phyloP scores from a whole-genome alignment of 306 rosid species.

The Cucumis hystrix region DNA sequence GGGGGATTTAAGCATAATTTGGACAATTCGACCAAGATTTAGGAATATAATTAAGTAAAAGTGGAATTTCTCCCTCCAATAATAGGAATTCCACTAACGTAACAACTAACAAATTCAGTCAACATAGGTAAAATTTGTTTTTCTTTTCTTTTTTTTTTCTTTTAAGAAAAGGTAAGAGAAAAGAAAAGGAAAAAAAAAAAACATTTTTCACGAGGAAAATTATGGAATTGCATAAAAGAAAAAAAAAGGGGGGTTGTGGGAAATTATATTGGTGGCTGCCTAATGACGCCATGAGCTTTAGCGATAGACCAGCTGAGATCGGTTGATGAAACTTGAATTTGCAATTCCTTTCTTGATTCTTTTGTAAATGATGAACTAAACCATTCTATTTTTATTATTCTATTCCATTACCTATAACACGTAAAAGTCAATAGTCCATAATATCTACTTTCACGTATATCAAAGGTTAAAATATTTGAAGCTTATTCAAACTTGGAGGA shows the following conservation, averaged over 20 bases:
- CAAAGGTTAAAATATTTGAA: no score
- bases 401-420: no score
- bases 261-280: conserved; percentile 18
- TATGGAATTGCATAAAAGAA: background rate
- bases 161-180: background rate
- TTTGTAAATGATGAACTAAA: no score
- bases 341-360: background rate
- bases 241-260: conserved; percentile 16
- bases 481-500: no score
- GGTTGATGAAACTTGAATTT: conserved; percentile 25
- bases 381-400: no score
- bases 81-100: background rate
- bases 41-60: background rate
- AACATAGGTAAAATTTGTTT: no score
- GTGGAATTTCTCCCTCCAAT: background rate
- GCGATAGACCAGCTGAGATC: conserved; percentile 42
- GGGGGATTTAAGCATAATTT: no score
- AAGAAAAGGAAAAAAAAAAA: background rate
- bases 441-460: no score
- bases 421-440: no score
- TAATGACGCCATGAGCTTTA: conserved; percentile 25
- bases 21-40: no score
- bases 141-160: background rate
- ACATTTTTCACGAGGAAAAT: background rate
- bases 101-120: background rate